Evolutionary conservation across 1,284 basidiomycete species (phyloP).

Genomic region (Ceratobasidium sp.): DNA sequence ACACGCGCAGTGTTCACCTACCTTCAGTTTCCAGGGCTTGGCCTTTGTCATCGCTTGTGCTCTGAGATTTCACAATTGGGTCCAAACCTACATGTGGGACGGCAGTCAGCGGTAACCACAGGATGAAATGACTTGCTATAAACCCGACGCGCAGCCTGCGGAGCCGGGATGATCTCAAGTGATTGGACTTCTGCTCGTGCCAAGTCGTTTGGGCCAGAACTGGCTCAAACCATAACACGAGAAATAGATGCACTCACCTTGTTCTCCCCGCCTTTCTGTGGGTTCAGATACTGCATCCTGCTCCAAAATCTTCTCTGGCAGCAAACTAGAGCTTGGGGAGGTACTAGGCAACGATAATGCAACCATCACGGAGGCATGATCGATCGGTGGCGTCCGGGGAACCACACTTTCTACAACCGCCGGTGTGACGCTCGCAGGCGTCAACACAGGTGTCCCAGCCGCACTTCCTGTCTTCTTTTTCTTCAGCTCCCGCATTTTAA

Average conservation of each 20-base stretch:
- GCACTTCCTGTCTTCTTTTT: slow-evolving; percentile 38
- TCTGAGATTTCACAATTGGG: slow-evolving; percentile 7
- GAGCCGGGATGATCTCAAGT: background rate
- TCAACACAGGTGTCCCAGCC: slow-evolving; percentile 17
- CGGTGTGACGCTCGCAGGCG: background rate
- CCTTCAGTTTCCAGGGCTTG: slow-evolving; percentile 34
- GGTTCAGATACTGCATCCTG: background rate
- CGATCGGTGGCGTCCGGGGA: background rate
- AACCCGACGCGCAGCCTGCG: slow-evolving; percentile 13
- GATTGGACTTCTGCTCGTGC: background rate
- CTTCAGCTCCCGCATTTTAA: slow-evolving; percentile 42
- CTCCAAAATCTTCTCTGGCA: background rate
- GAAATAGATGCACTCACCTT: slow-evolving; percentile 3
- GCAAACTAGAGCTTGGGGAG: background rate
- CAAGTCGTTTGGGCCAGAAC: background rate
- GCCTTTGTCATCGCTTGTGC: slow-evolving; percentile 23
- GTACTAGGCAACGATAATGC: slow-evolving; percentile 1
- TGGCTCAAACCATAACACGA: background rate
- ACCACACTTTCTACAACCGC: background rate
- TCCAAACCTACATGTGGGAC: background rate
- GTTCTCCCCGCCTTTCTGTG: background rate
- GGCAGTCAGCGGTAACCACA: background rate
- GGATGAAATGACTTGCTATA: slow-evolving; percentile 10
- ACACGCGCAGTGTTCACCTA: background rate
- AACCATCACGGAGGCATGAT: background rate